Percentiles rank a stretch among this genome's conserved stretches.
phyloP scores from a whole-genome alignment of 2,329 filamentous ascomycete species.

The Claviceps monticola region DNA sequence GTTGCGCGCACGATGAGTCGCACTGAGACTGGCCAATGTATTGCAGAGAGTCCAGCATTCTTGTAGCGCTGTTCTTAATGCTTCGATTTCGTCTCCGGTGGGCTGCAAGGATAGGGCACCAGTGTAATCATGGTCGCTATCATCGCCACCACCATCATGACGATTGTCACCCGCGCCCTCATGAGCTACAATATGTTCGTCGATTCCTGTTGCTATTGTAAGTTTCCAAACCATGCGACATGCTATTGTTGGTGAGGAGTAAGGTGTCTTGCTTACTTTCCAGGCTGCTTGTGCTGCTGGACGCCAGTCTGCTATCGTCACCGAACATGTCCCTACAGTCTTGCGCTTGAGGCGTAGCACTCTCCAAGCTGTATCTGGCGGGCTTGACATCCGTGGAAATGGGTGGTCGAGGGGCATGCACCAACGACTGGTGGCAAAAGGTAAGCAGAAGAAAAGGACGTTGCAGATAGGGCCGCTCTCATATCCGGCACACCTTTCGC shows the following conservation, averaged over 20 bases:
- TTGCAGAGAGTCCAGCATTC: constrained; percentile 95
- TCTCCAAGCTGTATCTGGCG: constrained; percentile 50
- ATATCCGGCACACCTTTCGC: constrained; percentile 12
- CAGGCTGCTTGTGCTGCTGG: constrained; percentile 59
- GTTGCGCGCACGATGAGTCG: constrained; percentile 65
- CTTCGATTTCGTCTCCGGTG: constrained; percentile 47
- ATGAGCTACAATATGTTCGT: constrained; percentile 37
- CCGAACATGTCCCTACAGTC: constrained; percentile 60
- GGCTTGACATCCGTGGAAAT: constrained; percentile 63
- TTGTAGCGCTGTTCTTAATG: constrained; percentile 61
- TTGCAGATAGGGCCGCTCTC: background rate
- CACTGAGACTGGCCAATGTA: constrained; percentile 72
- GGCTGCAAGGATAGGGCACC: constrained; percentile 25
- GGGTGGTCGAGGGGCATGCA: constrained; percentile 46
- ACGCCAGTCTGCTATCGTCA: constrained; percentile 42
- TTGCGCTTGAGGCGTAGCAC: constrained; percentile 69
- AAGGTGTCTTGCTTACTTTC: constrained; percentile 44
- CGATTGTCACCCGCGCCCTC: constrained; percentile 9
- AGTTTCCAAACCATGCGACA: background rate
- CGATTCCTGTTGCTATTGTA: constrained; percentile 32
- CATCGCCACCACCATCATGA: constrained; percentile 34
- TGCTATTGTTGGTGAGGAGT: background rate
- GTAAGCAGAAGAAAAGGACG: background rate
- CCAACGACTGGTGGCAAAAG: constrained; percentile 3
- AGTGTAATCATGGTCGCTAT: constrained; percentile 31